Conservation (phyloP, 345 rosid genomes). For the Corchorus olitorius region DNA sequence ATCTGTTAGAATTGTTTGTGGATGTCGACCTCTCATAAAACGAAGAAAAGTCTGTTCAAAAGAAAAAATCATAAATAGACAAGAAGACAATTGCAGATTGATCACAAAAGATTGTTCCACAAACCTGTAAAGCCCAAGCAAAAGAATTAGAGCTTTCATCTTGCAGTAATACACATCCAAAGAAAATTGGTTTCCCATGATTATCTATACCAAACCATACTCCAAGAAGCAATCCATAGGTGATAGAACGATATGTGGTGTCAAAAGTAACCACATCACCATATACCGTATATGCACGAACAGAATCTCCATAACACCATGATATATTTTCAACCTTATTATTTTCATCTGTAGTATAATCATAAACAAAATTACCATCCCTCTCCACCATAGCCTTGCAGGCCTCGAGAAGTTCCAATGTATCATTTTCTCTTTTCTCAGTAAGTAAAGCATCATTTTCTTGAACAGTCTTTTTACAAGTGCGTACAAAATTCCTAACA, state of each 20-base stretch:
- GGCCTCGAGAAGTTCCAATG: slow-evolving; percentile 70
- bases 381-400: slow-evolving; percentile 73
- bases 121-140: slow-evolving; percentile 94
- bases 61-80: slow-evolving; percentile 39
- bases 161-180: slow-evolving; percentile 83
- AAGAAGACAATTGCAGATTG: slow-evolving; percentile 31
- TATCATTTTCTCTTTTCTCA: slow-evolving; percentile 76
- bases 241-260: slow-evolving; percentile 71
- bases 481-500: slow-evolving; percentile 87
- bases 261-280: slow-evolving; percentile 87
- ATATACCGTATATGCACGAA: slow-evolving; percentile 53
- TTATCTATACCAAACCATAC: slow-evolving; percentile 77
- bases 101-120: slow-evolving; percentile 43
- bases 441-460: slow-evolving; percentile 80
- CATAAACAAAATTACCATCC: slow-evolving; percentile 66
- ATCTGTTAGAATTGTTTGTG: slow-evolving; percentile 84
- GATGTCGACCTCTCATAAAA: slow-evolving; percentile 76
- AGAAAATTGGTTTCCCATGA: slow-evolving; percentile 65
- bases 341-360: slow-evolving; percentile 64
- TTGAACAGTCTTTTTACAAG: slow-evolving; percentile 80
- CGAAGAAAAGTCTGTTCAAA: slow-evolving; percentile 82
- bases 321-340: slow-evolving; percentile 80
- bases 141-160: slow-evolving; percentile 75
- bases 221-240: slow-evolving; percentile 83
- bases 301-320: slow-evolving; percentile 79